Evolutionary conservation across 2,329 filamentous ascomycete species (phyloP).

Genomic region (Ophiobolus disseminans): DNA sequence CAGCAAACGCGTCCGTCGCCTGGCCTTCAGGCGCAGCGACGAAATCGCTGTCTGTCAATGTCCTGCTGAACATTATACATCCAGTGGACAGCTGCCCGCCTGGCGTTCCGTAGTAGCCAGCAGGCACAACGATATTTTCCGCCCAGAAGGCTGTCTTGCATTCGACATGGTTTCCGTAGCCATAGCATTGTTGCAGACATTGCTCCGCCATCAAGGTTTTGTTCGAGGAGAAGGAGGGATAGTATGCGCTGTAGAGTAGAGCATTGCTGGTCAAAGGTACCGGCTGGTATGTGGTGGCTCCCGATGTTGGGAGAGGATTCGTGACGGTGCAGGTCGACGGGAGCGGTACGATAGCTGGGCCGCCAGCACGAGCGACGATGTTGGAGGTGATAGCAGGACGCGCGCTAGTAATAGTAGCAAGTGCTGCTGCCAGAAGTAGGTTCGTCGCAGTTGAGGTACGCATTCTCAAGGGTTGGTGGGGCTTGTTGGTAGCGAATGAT

Average conservation of each 20-base stretch:
- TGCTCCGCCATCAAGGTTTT: conserved; percentile 36
- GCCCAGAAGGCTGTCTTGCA: conserved; percentile 49
- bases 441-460: neutral
- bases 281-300: conserved; percentile 35
- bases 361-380: conserved; percentile 35
- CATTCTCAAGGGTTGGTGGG: conserved; percentile 7
- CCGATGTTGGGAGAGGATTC: conserved; percentile 33
- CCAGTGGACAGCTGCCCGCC: conserved; percentile 42
- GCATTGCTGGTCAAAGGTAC: conserved; percentile 22
- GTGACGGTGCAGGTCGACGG: conserved; percentile 46
- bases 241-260: conserved; percentile 43
- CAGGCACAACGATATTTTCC: conserved; percentile 45
- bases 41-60: conserved; percentile 38
- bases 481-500: too few species aligned
- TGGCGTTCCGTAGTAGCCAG: conserved; percentile 40
- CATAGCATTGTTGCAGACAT: conserved; percentile 52
- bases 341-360: conserved; percentile 42
- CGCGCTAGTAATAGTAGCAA: conserved; percentile 7
- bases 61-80: conserved; percentile 47
- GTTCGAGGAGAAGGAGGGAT: conserved; percentile 38
- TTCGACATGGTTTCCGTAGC: conserved; percentile 43
- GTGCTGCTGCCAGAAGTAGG: neutral
- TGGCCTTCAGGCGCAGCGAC: conserved; percentile 35
- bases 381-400: neutral
- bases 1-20: conserved; percentile 40